Base-by-base conservation (phyloP, 805 yeast genomes). In the Ogataea methylovora region DNA sequence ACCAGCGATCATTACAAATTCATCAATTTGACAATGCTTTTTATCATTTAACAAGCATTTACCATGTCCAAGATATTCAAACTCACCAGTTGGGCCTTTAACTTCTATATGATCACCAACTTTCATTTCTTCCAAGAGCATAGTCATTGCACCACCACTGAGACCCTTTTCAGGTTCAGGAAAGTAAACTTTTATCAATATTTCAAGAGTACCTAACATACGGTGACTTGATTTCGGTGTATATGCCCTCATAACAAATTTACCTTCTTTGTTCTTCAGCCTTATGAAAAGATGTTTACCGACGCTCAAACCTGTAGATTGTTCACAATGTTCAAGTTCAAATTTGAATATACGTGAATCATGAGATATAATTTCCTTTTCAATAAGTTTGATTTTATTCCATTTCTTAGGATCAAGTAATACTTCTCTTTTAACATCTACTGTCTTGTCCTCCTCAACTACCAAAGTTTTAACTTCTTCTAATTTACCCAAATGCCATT, bases 1-100 rank as follows among this genome's bases (percentile, higher is more conserved):
- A 40, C 76, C 78, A 34, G 73, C 71, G 44, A 72, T 62, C 63
- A 72, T 67, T 20, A 69, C 50, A 45, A 72, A 45, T 3, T 50
- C 40, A 12, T 46, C 41, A 21, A 44, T 43, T 11, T 37, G 33
- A 3, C 41, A 37, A 8, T 19, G 20, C 9, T 39, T 36, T 15
- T 41, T 31, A 12, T 33, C 33, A 18, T 41, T 34, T 30, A 34
- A 26, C 13, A 36, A 17, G 12, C 38, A 38, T 4, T 30, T 10
- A 5, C 52, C 52, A 21, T 34, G 18, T 4, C 41, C 41, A 10
- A 23, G 27, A 29, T 59, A 59, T 25, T 48, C 49, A 36, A 54
- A 55, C 29, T 52, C 52, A 12, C 61, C 60, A 14, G 47, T 35
- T 8, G 61, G 61, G 2, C 59, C 61, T 33, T 55, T 55, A 8